These are phyloP conservation scores for Linum trigynum DNA, from an alignment of 345 rosid genomes.

Conservation along the genomic window DNA sequence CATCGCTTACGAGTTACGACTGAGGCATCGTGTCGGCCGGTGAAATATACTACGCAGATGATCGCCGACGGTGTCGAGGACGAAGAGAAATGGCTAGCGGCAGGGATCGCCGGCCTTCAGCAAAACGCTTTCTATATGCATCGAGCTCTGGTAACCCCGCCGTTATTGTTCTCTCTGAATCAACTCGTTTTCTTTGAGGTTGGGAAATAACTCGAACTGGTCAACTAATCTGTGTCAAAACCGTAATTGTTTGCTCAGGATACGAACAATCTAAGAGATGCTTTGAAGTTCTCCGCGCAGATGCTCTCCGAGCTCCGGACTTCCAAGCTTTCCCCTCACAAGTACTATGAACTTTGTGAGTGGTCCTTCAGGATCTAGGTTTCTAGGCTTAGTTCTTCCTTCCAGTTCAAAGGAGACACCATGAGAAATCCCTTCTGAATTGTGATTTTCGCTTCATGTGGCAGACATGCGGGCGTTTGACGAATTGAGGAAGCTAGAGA, in stretches of 20 bases:
- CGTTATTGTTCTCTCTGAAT: not conserved
- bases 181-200: not conserved
- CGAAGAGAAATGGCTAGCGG: conserved; percentile 97
- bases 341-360: conserved; percentile 91
- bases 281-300: conserved; percentile 96
- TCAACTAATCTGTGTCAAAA: not conserved
- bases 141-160: conserved; percentile 74
- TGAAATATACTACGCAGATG: conserved; percentile 28
- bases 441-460: conserved; percentile 14
- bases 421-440: not conserved
- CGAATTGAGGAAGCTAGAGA: conserved; percentile 88
- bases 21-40: conserved; percentile 9
- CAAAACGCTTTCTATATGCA: conserved; percentile 98
- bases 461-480: conserved; percentile 96
- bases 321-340: conserved; percentile 93
- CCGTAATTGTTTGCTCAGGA: conserved; percentile 51
- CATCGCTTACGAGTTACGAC: not conserved
- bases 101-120: conserved; percentile 86
- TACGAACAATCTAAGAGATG: conserved; percentile 89
- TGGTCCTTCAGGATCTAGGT: conserved; percentile 10
- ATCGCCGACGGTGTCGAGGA: conserved; percentile 82
- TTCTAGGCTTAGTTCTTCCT: not conserved
- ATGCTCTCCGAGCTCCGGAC: conserved; percentile 97
- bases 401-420: not conserved
- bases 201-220: not conserved